phyloP scores from a whole-genome alignment of 345 rosid genomes.

The Euclidium syriacum region DNA sequence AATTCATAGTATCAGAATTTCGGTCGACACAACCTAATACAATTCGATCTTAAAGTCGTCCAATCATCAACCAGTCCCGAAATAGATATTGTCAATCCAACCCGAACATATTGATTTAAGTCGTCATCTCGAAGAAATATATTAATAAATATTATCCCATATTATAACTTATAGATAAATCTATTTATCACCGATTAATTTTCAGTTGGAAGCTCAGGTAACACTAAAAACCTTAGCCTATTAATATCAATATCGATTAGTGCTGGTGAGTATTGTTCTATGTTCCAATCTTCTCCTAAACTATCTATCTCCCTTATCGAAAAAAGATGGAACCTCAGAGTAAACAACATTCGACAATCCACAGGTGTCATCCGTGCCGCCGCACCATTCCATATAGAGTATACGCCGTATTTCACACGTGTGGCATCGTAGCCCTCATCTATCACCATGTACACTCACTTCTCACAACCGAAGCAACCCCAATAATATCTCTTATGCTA shows the following conservation, averaged over 20 bases:
- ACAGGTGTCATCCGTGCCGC: slow-evolving; percentile 36
- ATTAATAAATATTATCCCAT: no score
- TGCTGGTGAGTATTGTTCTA: background rate
- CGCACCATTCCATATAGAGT: slow-evolving; percentile 39
- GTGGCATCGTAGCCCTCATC: slow-evolving; percentile 48
- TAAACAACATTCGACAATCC: slow-evolving; percentile 29
- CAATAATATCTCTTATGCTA: slow-evolving; percentile 24
- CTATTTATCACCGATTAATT: no score
- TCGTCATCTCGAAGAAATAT: no score
- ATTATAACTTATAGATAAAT: no score
- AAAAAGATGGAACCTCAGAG: background rate
- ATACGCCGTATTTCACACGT: slow-evolving; percentile 42
- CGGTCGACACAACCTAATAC: no score
- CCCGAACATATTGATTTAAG: no score
- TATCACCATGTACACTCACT: slow-evolving; percentile 45
- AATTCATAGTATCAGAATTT: no score
- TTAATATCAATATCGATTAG: background rate
- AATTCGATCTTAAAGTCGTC: no score
- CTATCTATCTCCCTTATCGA: background rate
- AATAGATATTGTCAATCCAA: no score
- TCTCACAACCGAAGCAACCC: slow-evolving; percentile 19
- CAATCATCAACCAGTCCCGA: no score
- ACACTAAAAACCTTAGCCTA: no score
- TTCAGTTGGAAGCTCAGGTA: no score
- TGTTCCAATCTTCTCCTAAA: background rate